Percentiles rank a stretch among this genome's conserved stretches.
Evolutionary conservation across 495 filamentous ascomycete genomes (phyloP).

Genomic region (Penicillium riverlandense): DNA sequence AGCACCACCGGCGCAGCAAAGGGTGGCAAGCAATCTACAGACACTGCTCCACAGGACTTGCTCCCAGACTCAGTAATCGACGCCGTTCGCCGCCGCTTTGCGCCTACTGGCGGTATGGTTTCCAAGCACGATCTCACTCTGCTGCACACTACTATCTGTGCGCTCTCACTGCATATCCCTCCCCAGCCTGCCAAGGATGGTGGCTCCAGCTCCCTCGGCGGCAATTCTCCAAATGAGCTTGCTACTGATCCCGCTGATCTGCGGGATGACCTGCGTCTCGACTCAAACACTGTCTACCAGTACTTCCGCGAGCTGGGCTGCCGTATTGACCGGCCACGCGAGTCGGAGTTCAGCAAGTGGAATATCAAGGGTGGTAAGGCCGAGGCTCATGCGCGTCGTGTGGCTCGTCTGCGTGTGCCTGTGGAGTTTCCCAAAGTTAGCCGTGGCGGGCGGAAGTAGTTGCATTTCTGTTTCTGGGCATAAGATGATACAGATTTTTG

Average conservation of each 20-base stretch:
- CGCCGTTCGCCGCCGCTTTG: conserved; percentile 62
- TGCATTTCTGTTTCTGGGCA: background rate
- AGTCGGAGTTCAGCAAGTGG: conserved; percentile 35
- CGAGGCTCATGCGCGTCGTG: conserved; percentile 49
- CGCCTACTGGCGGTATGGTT: conserved; percentile 47
- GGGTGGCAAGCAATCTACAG: conserved; percentile 1
- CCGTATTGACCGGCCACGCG: conserved; percentile 31
- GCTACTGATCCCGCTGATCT: conserved; percentile 70
- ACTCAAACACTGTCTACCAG: conserved; percentile 47
- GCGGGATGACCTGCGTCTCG: conserved; percentile 70
- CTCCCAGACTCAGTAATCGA: conserved; percentile 59
- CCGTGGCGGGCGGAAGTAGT: conserved; percentile 27
- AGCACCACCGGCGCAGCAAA: conserved; percentile 18
- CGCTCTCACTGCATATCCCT: conserved; percentile 49
- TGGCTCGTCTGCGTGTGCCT: conserved; percentile 70
- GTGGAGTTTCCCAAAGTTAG: conserved; percentile 70
- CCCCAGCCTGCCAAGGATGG: conserved; percentile 32
- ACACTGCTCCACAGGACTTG: conserved; percentile 7
- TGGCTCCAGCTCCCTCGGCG: conserved; percentile 37
- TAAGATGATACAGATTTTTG: background rate
- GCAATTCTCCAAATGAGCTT: conserved; percentile 64
- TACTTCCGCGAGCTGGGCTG: conserved; percentile 86
- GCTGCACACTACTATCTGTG: conserved; percentile 62
- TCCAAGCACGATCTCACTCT: conserved; percentile 56
- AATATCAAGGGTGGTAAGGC: conserved; percentile 49